Conservation (phyloP, 2,329 filamentous ascomycete genomes). For the Colletotrichum viniferum region DNA sequence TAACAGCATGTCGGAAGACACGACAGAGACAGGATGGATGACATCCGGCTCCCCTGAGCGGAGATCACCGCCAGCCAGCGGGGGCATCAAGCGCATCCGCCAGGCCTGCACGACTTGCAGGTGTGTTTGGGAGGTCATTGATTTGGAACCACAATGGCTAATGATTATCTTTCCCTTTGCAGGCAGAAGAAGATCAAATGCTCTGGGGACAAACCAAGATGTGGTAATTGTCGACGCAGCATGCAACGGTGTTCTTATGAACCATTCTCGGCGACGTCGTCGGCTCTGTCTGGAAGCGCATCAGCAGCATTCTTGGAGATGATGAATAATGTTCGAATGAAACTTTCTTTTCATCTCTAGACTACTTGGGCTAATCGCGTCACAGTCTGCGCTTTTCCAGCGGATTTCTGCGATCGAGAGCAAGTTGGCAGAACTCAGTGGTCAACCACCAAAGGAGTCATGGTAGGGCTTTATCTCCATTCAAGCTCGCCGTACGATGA, state of each 20-base stretch:
- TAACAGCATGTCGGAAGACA: background rate
- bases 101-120: background rate
- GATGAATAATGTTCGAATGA: background rate
- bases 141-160: rapidly evolving
- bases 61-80: background rate
- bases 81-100: background rate
- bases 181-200: background rate
- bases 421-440: background rate
- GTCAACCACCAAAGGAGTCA: background rate
- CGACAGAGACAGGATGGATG: background rate
- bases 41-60: background rate
- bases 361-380: background rate
- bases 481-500: rapidly evolving
- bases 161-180: rapidly evolving
- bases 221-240: background rate
- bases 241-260: background rate
- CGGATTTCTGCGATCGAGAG: background rate
- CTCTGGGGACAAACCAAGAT: background rate
- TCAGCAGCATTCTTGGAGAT: background rate
- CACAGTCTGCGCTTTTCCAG: background rate
- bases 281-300: background rate
- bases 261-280: background rate
- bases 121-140: background rate
- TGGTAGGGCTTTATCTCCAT: background rate
- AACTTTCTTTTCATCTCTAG: rapidly evolving